Conservation (phyloP, 225 moss, liverwort and hornwort genomes). For the Ulota crispa region DNA sequence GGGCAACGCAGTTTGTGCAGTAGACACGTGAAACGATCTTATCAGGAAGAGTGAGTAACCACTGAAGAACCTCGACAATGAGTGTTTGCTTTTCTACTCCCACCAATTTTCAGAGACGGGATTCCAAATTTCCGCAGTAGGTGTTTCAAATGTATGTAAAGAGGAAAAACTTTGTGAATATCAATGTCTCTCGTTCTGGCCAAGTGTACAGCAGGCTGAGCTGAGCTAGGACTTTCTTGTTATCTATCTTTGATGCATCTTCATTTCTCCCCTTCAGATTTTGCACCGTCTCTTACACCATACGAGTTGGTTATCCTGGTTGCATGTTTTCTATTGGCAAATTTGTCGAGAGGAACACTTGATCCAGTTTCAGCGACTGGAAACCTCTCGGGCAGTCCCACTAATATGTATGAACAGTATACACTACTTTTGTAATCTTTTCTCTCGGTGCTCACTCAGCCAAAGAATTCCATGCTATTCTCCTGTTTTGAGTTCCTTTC, state of each 20-base stretch:
- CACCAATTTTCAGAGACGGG: conserved; percentile 1
- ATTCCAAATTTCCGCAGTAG: conserved; percentile 7
- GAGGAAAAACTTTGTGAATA: conserved; percentile 36
- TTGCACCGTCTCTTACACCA: not conserved
- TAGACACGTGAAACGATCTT: not conserved
- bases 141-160: conserved; percentile 29
- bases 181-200: conserved; percentile 4
- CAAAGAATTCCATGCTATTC: not conserved
- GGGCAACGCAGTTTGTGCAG: conserved; percentile 24
- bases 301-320: not conserved
- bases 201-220: conserved; percentile 29
- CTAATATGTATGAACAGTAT: not conserved
- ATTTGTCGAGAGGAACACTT: not conserved
- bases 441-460: no score
- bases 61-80: not conserved
- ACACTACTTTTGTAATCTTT: not conserved
- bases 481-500: not conserved
- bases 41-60: not conserved
- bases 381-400: not conserved
- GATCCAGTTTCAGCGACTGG: not conserved
- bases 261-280: not conserved
- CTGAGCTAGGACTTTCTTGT: not conserved
- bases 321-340: not conserved
- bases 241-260: not conserved
- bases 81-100: conserved; percentile 14